phyloP scores from a whole-genome alignment of 306 rosid genomes.

The Acmispon strigosus region DNA sequence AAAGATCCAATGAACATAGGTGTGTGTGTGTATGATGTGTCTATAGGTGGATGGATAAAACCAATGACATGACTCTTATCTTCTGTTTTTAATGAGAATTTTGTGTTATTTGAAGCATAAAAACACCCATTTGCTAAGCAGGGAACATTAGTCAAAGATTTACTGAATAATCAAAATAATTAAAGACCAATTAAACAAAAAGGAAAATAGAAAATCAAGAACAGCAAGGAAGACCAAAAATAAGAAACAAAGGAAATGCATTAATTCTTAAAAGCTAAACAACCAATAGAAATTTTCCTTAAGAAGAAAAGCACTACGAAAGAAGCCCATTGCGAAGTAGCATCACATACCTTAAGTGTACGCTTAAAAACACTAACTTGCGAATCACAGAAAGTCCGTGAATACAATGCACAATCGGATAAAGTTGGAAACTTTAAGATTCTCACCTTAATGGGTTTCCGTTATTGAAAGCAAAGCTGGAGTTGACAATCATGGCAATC shows the following conservation, averaged over 20 bases:
- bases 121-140: not conserved
- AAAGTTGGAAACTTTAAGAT: constrained; percentile 18
- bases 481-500: constrained; percentile 92
- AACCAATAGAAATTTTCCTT: not conserved
- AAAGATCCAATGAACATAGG: not conserved
- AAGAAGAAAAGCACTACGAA: not conserved
- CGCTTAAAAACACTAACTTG: constrained; percentile 8
- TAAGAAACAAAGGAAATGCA: not conserved
- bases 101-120: constrained; percentile 3
- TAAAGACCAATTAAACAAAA: not conserved
- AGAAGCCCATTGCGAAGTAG: not conserved
- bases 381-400: constrained; percentile 11
- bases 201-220: not conserved
- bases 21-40: not conserved
- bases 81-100: not conserved
- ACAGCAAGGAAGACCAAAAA: not conserved
- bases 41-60: not conserved
- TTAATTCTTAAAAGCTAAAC: not conserved
- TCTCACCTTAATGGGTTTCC: constrained; percentile 79
- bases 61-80: not conserved
- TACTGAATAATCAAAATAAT: not conserved
- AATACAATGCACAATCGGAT: constrained; percentile 10
- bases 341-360: not conserved
- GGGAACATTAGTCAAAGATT: not conserved
- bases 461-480: constrained; percentile 88